Evolutionary conservation across 805 yeast species (phyloP).

Genomic region (Saccharomycopsis schoenii): DNA sequence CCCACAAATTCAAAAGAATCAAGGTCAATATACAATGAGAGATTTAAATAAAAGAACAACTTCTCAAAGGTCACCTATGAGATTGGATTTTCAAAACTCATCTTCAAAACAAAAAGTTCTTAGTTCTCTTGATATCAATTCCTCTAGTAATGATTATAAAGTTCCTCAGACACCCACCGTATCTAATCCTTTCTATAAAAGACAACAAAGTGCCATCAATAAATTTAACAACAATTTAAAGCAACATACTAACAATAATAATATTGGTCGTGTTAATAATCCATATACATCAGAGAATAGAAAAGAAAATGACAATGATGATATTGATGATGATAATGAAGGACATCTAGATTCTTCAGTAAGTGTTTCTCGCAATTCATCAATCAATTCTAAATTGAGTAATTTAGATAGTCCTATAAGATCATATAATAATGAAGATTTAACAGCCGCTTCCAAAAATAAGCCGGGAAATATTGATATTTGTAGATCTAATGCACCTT

Average conservation of each 20-base stretch:
- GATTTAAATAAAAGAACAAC: neutral
- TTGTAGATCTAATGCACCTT: slow-evolving; percentile 1
- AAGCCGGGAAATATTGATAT: neutral
- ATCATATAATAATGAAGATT: neutral
- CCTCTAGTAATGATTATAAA: neutral
- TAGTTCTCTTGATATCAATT: neutral
- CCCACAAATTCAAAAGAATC: neutral
- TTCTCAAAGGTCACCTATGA: neutral
- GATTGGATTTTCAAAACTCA: neutral
- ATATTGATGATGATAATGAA: neutral
- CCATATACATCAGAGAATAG: neutral
- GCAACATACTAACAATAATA: neutral
- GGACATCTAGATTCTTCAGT: neutral
- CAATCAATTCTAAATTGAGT: slow-evolving; percentile 5
- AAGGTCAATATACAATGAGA: neutral
- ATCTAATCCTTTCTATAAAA: neutral
- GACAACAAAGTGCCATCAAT: neutral
- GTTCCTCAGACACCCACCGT: neutral
- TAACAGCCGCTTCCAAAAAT: neutral
- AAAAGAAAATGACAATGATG: neutral
- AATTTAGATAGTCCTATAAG: slow-evolving; percentile 5
- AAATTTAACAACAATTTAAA: neutral
- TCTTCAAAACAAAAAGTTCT: neutral
- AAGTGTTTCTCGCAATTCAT: slow-evolving; percentile 1
- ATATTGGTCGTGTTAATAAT: neutral